Evolutionary conservation across 225 moss, liverwort and hornwort genomes (phyloP).

Genomic region (Sphagnum tenellum): DNA sequence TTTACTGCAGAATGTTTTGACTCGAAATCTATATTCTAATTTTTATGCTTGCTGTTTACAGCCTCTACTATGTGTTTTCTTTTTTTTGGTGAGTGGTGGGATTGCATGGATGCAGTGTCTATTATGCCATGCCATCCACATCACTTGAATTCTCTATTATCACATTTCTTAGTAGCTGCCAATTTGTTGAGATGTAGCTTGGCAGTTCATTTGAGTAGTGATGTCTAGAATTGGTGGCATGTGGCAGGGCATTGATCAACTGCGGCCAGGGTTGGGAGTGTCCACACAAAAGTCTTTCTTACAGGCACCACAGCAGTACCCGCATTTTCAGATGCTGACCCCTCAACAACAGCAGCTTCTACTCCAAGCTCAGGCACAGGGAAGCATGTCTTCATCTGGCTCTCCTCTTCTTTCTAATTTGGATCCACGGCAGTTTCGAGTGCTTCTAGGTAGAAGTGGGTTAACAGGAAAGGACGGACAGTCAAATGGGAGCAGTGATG

Average conservation of each 20-base stretch:
- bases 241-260: background rate
- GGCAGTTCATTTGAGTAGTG: too few relatives aligned
- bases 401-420: slow-evolving; percentile 82
- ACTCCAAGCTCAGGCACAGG: slow-evolving; percentile 76
- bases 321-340: slow-evolving; percentile 75
- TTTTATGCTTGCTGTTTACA: too few relatives aligned
- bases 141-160: too few relatives aligned
- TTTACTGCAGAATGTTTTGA: too few relatives aligned
- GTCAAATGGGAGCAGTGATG: slow-evolving; percentile 64
- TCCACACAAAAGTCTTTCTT: slow-evolving; percentile 70
- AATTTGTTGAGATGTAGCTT: too few relatives aligned
- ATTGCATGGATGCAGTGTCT: too few relatives aligned
- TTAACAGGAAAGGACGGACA: slow-evolving; percentile 76
- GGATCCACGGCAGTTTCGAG: slow-evolving; percentile 87
- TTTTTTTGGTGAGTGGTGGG: too few relatives aligned
- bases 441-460: slow-evolving; percentile 58
- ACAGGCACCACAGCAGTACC: slow-evolving; percentile 69
- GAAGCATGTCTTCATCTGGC: slow-evolving; percentile 61
- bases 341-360: slow-evolving; percentile 73
- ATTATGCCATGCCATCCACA: too few relatives aligned
- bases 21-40: too few relatives aligned
- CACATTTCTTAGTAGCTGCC: too few relatives aligned
- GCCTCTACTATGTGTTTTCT: too few relatives aligned
- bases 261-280: slow-evolving; percentile 46
- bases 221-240: too few relatives aligned